Base-by-base conservation (phyloP, 441 rosid species). In the Adansonia grandidieri region DNA sequence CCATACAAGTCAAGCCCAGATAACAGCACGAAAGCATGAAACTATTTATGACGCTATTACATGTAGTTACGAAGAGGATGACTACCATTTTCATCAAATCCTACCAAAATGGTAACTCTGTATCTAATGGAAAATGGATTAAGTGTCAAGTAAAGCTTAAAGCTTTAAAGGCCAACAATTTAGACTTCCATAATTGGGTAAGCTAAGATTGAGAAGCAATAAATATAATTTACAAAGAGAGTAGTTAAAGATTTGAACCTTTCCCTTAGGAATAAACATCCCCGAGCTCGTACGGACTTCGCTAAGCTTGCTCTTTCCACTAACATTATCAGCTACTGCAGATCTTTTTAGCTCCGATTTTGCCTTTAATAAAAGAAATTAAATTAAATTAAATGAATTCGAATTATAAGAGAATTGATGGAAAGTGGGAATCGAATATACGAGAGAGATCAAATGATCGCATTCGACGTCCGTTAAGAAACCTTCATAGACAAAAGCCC, bases 201-300 rank as follows among this genome's bases (percentile, higher is more conserved):
- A 19, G 51, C 50, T 37, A 56, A 60, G 7, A 17, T 15, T 17
- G n/a, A 11, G 37, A 22, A 66, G n/a, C 40, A 57, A 65, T 6
- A 5, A 45, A 3, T 47, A 20, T 10, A 47, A 13, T 13, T n/a
- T 47, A 45, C 28, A 28, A 68, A 37, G 11, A 6, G 63, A 24
- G 4, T 42, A 45, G 17, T 54, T 22, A 54, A 78, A 14, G 73
- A 75, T 28, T 28, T 40, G 54, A 76, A 95, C 99, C 96, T 93
- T 92, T 77, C 76, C 95, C 87, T 96, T 93, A 48, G 91, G 37
- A 82, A 96, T 96, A 81, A 96, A 96, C 89, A 91, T 96, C 66
- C 98, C 98, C 7, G 99, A 96, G 85, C 99, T 96, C 9, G 99
- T 95, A 13, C 98, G 80, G 75, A 93, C 99, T 61, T 96, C 91